These are phyloP conservation scores for Durusdinium trenchii DNA, from an alignment of 73 alveolate species.

Conservation along the genomic window DNA sequence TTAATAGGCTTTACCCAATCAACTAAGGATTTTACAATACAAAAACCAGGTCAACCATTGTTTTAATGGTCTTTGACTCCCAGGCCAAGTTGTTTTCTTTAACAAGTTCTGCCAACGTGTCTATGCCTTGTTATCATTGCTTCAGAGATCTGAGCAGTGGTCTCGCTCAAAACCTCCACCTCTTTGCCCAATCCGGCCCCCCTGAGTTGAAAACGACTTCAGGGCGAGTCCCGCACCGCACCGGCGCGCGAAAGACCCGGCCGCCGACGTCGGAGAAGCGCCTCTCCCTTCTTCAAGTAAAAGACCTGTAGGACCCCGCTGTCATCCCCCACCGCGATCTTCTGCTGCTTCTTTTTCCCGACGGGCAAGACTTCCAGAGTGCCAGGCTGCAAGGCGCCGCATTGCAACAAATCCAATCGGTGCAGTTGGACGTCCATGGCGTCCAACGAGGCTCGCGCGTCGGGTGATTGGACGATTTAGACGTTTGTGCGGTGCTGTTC, in stretches of 20 bases:
- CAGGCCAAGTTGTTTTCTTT: too few species aligned
- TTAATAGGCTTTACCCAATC: too few species aligned
- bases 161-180: neutral
- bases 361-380: conserved; percentile 85
- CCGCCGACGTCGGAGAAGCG: neutral
- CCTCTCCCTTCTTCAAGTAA: conserved; percentile 83
- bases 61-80: too few species aligned
- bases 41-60: too few species aligned
- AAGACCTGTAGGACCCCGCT: neutral
- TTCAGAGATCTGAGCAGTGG: neutral
- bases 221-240: too few species aligned
- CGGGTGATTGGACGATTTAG: too few species aligned
- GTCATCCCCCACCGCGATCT: conserved; percentile 80
- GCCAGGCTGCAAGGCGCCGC: conserved; percentile 94
- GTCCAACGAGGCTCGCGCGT: too few species aligned
- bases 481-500: too few species aligned
- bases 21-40: too few species aligned
- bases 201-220: too few species aligned
- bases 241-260: too few species aligned
- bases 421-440: conserved; percentile 84
- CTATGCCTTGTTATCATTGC: neutral
- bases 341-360: conserved; percentile 91
- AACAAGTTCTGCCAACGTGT: too few species aligned
- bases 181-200: neutral
- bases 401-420: conserved; percentile 67